Evolutionary conservation across 1,139 yeast genomes (phyloP).

Genomic region (Blastobotrys proliferans): DNA sequence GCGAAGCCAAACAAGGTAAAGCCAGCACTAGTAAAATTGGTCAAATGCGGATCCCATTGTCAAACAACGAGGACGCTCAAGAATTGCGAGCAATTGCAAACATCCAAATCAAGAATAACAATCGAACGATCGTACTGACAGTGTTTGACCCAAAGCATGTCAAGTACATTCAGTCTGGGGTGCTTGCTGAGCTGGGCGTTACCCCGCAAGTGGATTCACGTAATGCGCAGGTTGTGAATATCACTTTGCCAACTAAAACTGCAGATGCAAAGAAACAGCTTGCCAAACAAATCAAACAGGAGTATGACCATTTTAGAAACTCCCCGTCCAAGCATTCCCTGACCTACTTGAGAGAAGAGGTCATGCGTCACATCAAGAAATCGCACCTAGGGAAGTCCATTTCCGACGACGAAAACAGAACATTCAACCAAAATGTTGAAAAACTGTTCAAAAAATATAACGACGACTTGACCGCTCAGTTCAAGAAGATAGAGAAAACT

Average conservation of each 20-base stretch:
- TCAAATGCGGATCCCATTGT: slow-evolving; percentile 13
- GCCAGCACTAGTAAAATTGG: slow-evolving; percentile 15
- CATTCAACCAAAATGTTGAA: slow-evolving; percentile 57
- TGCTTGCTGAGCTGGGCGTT: slow-evolving; percentile 67
- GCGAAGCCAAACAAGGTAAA: slow-evolving; percentile 16
- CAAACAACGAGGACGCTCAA: slow-evolving; percentile 13
- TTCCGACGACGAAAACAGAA: slow-evolving; percentile 40
- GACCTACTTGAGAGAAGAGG: slow-evolving; percentile 57
- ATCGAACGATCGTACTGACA: slow-evolving; percentile 60
- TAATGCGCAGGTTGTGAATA: slow-evolving; percentile 67
- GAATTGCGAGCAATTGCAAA: slow-evolving; percentile 61
- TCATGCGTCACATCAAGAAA: slow-evolving; percentile 57
- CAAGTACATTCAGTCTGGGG: slow-evolving; percentile 64
- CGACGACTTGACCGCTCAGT: slow-evolving; percentile 53
- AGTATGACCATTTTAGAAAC: slow-evolving; percentile 60
- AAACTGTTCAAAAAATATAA: slow-evolving; percentile 59
- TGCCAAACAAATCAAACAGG: slow-evolving; percentile 51
- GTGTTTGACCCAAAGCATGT: slow-evolving; percentile 77
- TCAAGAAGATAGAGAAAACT: slow-evolving; percentile 55
- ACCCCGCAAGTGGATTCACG: slow-evolving; percentile 74
- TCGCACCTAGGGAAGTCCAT: slow-evolving; percentile 44
- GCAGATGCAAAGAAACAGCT: slow-evolving; percentile 60
- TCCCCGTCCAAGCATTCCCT: slow-evolving; percentile 52
- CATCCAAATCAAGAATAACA: slow-evolving; percentile 64
- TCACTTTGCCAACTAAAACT: slow-evolving; percentile 72